These are phyloP conservation scores for Rutidosis leptorrhynchoides DNA, from an alignment of 129 eudicot species.

Conservation along the genomic window DNA sequence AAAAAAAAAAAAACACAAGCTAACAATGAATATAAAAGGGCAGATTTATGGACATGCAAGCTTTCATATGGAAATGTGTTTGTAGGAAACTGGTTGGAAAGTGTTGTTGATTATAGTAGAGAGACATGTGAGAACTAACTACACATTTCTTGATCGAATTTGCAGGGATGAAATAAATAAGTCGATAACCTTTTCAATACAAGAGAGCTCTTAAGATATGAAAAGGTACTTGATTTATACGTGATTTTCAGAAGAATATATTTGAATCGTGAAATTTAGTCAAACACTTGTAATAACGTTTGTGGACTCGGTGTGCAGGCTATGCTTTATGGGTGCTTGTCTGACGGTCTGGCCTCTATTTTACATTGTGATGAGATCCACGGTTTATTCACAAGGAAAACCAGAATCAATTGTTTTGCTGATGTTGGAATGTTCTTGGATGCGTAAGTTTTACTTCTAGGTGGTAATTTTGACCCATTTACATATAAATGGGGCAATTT, in stretches of 20 bases:
- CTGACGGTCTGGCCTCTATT: conserved; percentile 47
- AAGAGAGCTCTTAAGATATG: too few relatives aligned
- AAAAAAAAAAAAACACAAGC: too few relatives aligned
- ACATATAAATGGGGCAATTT: neutral
- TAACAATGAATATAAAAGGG: too few relatives aligned
- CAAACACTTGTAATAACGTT: neutral
- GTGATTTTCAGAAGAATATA: neutral
- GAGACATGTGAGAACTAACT: too few relatives aligned
- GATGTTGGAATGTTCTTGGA: conserved; percentile 52
- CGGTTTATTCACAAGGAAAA: conserved; percentile 32
- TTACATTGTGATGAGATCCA: conserved; percentile 46
- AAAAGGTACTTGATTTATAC: neutral
- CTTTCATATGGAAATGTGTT: too few relatives aligned
- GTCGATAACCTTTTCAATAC: too few relatives aligned
- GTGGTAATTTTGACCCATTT: neutral
- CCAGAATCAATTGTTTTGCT: conserved; percentile 44
- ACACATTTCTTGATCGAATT: too few relatives aligned
- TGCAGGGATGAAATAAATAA: too few relatives aligned
- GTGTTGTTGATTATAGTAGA: too few relatives aligned
- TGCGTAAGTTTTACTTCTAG: conserved; percentile 31
- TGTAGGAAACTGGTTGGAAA: too few relatives aligned
- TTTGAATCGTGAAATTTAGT: neutral
- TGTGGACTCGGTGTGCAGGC: conserved; percentile 27
- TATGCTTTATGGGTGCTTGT: conserved; percentile 48
- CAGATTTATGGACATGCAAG: too few relatives aligned